Base-by-base conservation (phyloP, 768 basidiomycete species). In the Boletus tomentosulus region DNA sequence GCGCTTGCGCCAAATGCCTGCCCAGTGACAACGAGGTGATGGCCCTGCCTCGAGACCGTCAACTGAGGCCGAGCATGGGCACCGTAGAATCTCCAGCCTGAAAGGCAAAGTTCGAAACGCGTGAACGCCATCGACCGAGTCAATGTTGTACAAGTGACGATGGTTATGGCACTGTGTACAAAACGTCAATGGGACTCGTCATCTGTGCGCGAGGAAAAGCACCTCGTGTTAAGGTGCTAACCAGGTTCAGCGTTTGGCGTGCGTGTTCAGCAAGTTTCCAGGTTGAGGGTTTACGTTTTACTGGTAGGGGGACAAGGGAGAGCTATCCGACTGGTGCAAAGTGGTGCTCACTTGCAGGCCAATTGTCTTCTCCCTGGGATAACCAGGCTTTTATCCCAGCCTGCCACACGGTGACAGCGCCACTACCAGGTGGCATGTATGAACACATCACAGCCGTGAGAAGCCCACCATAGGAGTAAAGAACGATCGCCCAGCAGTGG, bases 371-470 rank as follows among this genome's bases (percentile, higher is more conserved):
- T 28, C 24, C 43, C 30, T 47, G 50, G 52, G 38, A 41, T 10
- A 45, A 19, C 41, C 33, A 39, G 48, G 52, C 52, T 39, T 58
- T 65, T 65, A 66, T 65, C 54, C 61, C 38, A 46, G 24, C 13
- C 55, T 66, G 63, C 63, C 63, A 56, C 63, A 64, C 58, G 58
- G 46, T 24, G 51, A 63, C 61, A 60, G 60, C 46, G 63, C 63
- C 64, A 66, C 56, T 63, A 46, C 54, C 63, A 65, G 64, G 64
- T 61, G 63, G 64, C 58, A 12, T 54, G 33, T 54, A 56, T 56
- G 48, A 60, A 34, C 46, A 46, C 39, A 28, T 39, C 63, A 65
- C 64, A 63, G 63, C 63, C 63, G 58, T 56, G 19, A 64, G 61
- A 66, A 64, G 63, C 41, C 31, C 24, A 37, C n/a, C 30, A 54